Conservation (phyloP, 768 basidiomycete genomes). For the Asterophora parasitica region DNA sequence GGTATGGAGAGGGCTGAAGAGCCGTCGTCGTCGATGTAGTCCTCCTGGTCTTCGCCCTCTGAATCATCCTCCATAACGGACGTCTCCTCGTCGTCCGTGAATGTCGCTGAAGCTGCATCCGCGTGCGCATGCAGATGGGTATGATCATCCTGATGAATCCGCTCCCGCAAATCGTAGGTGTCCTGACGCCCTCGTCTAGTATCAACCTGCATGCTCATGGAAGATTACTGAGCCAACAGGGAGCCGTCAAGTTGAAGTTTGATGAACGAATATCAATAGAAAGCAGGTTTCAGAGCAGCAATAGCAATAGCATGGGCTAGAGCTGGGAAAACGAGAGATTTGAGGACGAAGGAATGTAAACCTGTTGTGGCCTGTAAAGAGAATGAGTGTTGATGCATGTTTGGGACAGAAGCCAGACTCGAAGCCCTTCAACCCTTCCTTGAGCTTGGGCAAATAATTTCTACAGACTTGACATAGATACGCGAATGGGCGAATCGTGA, state of each 20-base stretch:
- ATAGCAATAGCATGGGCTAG: neutral
- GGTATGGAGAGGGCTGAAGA: conserved; percentile 84
- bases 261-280: too few species aligned
- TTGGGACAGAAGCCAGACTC: neutral
- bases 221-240: neutral
- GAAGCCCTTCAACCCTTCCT: too few species aligned
- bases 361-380: neutral
- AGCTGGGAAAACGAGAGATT: neutral
- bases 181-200: conserved; percentile 40
- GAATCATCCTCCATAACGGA: conserved; percentile 86
- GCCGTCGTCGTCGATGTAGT: conserved; percentile 67
- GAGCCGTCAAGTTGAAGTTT: conserved; percentile 1
- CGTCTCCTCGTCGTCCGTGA: conserved; percentile 65
- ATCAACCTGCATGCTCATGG: conserved; percentile 21
- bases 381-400: neutral
- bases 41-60: conserved; percentile 66
- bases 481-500: too few species aligned
- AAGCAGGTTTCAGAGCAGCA: too few species aligned
- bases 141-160: conserved; percentile 49
- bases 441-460: too few species aligned
- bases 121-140: conserved; percentile 36
- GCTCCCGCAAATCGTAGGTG: conserved; percentile 69
- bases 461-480: too few species aligned
- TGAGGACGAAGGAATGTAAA: neutral
- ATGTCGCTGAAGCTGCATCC: conserved; percentile 40